These are phyloP conservation scores for Ophiosphaerella narmari DNA, from an alignment of 2,329 filamentous ascomycete genomes.

Conservation along the genomic window DNA sequence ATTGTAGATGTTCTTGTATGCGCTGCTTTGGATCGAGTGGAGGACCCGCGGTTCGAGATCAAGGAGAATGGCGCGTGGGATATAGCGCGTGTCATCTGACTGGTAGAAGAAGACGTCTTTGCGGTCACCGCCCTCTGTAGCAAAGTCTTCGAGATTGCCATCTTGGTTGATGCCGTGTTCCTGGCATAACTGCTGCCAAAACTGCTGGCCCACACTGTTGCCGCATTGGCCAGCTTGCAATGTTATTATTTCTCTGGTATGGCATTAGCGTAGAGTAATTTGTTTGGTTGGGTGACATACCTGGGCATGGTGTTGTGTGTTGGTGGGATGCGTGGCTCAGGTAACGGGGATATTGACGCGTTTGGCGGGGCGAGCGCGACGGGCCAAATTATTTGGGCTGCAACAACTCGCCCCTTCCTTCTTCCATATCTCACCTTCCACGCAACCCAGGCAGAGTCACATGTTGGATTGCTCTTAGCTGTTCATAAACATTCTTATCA, in stretches of 20 bases:
- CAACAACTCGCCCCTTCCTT: too few relatives aligned
- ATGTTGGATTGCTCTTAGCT: too few relatives aligned
- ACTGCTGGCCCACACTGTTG: conserved; percentile 98
- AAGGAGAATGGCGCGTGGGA: conserved; percentile 91
- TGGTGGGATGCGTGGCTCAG: conserved; percentile 6
- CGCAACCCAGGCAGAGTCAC: neutral
- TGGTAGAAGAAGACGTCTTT: conserved; percentile 99
- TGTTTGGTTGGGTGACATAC: conserved; percentile 23
- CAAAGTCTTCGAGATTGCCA: conserved; percentile 96
- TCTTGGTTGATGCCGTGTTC: conserved; percentile 98
- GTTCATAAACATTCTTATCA: neutral
- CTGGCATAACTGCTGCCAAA: conserved; percentile 98
- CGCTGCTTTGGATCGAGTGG: conserved; percentile 86
- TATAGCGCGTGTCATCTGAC: conserved; percentile 98
- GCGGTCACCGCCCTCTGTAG: conserved; percentile 93
- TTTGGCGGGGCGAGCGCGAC: conserved; percentile 33
- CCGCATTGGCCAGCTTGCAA: conserved; percentile 98
- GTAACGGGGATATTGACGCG: conserved; percentile 37
- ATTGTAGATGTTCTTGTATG: conserved; percentile 99
- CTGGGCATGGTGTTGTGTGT: conserved; percentile 43
- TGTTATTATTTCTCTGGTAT: conserved; percentile 91
- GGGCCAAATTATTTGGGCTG: conserved; percentile 9
- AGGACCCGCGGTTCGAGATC: conserved; percentile 94
- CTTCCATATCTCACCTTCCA: neutral
- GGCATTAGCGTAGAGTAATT: conserved; percentile 7